Base-by-base conservation (phyloP, 116 monocot species). In the Zostera marina region DNA sequence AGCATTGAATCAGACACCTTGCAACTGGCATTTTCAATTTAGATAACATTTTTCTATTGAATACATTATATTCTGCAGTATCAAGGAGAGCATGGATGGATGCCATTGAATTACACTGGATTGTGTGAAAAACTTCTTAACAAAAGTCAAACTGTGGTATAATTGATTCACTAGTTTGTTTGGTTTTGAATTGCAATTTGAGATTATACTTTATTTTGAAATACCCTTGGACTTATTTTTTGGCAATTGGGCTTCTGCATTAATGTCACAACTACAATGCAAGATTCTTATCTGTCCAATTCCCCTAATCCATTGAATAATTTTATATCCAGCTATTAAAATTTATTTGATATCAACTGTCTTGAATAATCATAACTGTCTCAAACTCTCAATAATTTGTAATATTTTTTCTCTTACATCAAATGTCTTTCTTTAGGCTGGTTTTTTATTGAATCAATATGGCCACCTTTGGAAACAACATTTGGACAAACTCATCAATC, bases 81-180 rank as follows among this genome's bases (percentile, higher is more conserved):
- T 72, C 98, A 98, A 86, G 98, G 90, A 73, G 86, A 85, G 63
- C 55, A 81, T 71, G 98, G 90, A 67, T 98, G 98, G 98, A 86
- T 75, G 55, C 98, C 98, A 11, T 65, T 74, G 74, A 79, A 39
- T 51, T 98, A 98, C 61, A 74, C 83, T 63, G 98, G 98, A 42
- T 47, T 98, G 15, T 98, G 98, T 66, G 98, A 98, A 53, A 98
- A 86, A 72, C 73, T 98, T 66, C 83, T 98, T 57, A 71, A 78
- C 23, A 98, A 90, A 77, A 89, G 85, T 53, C 98, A 98, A 75
- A 90, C 83, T 64, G 83, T 98, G 90, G 98, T 98, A 98, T 64
- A 80, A 59, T 57, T 57, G 53, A 9, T 6, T 17, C 14, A 54
- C 17, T 8, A 19, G 19, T 19, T 7, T 48, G 48, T 7, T 15